A percentile compares a stretch with the other conserved stretches of the same genome.
Conservation (phyloP, 164 flowering plant species). For the Hamamelis virginiana region DNA sequence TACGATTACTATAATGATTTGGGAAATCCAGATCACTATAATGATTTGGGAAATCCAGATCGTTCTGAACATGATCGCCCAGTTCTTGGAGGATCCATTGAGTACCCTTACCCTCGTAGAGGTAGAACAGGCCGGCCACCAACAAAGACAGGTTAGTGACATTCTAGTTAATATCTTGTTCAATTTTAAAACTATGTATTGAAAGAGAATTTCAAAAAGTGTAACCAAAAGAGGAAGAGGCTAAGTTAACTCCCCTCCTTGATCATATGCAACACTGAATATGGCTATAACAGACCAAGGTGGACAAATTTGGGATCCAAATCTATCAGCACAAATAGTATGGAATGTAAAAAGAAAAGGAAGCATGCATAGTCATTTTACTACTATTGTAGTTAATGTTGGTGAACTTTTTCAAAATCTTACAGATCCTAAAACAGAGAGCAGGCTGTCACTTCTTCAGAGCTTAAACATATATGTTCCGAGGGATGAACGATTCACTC, state of each 20-base stretch:
- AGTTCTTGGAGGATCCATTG: constrained; percentile 66
- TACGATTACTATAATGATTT: constrained; percentile 84
- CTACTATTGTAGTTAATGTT: too few relatives aligned
- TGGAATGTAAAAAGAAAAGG: not conserved
- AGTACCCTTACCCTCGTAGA: constrained; percentile 79
- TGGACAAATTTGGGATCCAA: not conserved
- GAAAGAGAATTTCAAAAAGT: too few relatives aligned
- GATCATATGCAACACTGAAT: too few relatives aligned
- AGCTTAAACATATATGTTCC: constrained; percentile 32
- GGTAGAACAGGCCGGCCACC: constrained; percentile 75
- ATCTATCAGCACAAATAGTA: too few relatives aligned
- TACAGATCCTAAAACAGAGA: constrained; percentile 40
- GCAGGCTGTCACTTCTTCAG: constrained; percentile 16
- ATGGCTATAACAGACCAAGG: too few relatives aligned
- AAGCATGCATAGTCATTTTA: not conserved
- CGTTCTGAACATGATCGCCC: constrained; percentile 47
- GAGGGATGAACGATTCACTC: constrained; percentile 34
- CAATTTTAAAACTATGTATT: too few relatives aligned
- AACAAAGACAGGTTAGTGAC: constrained; percentile 40
- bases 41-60: constrained; percentile 79
- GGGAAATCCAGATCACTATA: constrained; percentile 73
- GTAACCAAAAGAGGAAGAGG: too few relatives aligned
- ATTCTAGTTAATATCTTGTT: too few relatives aligned
- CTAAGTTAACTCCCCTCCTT: too few relatives aligned
- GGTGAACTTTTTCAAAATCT: not conserved